Conservation (phyloP, 2,329 filamentous ascomycete species). For the Didymella arachidicola region DNA sequence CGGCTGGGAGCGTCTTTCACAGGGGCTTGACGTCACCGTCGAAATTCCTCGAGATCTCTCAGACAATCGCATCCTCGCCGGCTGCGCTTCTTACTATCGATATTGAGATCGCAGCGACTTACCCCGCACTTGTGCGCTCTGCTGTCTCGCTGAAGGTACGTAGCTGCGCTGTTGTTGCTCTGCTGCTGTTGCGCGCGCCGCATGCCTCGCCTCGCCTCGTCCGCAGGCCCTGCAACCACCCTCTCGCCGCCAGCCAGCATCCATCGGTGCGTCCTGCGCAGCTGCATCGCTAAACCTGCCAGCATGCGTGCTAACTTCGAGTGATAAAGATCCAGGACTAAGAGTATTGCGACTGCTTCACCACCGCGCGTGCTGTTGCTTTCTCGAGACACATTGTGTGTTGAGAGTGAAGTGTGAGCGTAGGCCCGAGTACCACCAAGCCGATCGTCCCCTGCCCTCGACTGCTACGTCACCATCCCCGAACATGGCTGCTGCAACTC, state of each 20-base stretch:
- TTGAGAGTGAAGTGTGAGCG: conserved; percentile 33
- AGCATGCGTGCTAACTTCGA: conserved; percentile 3
- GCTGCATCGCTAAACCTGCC: conserved; percentile 8
- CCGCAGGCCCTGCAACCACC: conserved; percentile 28
- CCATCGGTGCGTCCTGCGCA: conserved; percentile 27
- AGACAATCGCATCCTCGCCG: conserved; percentile 30
- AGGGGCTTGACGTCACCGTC: conserved; percentile 44
- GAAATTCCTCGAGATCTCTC: conserved; percentile 30
- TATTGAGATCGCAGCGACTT: conserved; percentile 26
- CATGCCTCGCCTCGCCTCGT: conserved; percentile 30
- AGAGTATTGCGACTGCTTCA: conserved; percentile 1
- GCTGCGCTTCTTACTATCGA: conserved; percentile 26
- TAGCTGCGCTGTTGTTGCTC: conserved; percentile 29
- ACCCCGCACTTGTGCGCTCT: conserved; percentile 40
- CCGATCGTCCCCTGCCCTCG: conserved; percentile 40
- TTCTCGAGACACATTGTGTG: conserved; percentile 32
- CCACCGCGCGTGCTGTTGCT: conserved; percentile 24
- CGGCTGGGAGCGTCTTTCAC: conserved; percentile 29
- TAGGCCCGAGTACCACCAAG: conserved; percentile 37
- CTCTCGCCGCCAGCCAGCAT: conserved; percentile 20
- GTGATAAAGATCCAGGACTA: conserved; percentile 12
- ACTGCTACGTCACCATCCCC: conserved; percentile 48
- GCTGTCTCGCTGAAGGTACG: conserved; percentile 39
- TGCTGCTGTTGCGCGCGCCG: conserved; percentile 28
- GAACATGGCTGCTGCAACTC: conserved; percentile 48